A percentile compares a stretch with the other conserved stretches of the same genome.
phyloP scores from a whole-genome alignment of 495 filamentous ascomycete species.

The Hypomontagnella monticulosa region DNA sequence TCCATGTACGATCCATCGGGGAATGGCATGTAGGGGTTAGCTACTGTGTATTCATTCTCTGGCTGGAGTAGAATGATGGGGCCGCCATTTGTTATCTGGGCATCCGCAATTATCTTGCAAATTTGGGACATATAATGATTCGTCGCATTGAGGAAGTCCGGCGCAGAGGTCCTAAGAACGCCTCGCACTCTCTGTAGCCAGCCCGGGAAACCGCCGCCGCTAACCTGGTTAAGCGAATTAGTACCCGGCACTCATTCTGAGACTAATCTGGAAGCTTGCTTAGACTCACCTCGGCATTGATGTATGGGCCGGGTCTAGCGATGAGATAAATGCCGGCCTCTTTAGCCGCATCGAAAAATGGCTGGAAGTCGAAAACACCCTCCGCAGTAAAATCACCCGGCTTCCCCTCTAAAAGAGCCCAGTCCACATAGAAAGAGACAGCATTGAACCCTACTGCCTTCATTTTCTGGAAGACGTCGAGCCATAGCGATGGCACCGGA shows the following conservation, averaged over 20 bases:
- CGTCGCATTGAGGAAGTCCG: conserved; percentile 71
- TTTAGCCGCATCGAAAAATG: conserved; percentile 76
- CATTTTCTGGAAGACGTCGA: conserved; percentile 83
- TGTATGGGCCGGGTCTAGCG: conserved; percentile 68
- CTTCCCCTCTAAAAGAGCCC: conserved; percentile 82
- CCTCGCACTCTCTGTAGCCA: conserved; percentile 69
- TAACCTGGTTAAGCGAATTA: conserved; percentile 32
- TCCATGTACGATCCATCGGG: conserved; percentile 73
- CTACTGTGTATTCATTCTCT: conserved; percentile 76
- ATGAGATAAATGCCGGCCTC: conserved; percentile 78
- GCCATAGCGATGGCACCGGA: conserved; percentile 75
- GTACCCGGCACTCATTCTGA: background rate
- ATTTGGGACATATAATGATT: conserved; percentile 68
- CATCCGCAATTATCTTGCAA: conserved; percentile 71
- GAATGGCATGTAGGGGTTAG: conserved; percentile 42
- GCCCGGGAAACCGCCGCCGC: conserved; percentile 50
- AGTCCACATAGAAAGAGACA: conserved; percentile 80
- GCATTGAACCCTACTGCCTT: conserved; percentile 79
- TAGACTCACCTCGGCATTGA: conserved; percentile 65
- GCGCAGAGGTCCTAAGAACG: conserved; percentile 65
- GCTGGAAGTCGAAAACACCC: conserved; percentile 73
- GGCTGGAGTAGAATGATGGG: conserved; percentile 81
- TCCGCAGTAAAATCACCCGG: conserved; percentile 73
- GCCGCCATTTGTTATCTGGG: conserved; percentile 82
- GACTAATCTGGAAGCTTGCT: background rate